Percentiles rank a stretch among this genome's conserved stretches.
Conservation (phyloP, 208 protist species). For the Herpetomonas tarakana region DNA sequence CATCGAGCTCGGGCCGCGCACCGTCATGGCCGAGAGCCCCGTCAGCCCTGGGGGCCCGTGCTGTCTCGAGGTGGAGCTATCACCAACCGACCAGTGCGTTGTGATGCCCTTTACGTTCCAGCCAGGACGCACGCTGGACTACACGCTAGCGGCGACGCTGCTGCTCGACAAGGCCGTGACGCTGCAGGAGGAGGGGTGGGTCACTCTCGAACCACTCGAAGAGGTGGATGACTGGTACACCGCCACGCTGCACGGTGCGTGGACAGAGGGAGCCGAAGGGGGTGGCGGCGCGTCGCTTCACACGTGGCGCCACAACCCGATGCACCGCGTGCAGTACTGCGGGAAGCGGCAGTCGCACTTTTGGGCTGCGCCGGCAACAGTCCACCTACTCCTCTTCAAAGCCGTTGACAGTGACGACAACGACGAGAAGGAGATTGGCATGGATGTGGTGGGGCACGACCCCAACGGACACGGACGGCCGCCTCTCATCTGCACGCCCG, state of each 20-base stretch:
- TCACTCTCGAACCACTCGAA: constrained; percentile 68
- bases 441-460: constrained; percentile 59
- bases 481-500: constrained; percentile 41
- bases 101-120: constrained; percentile 86
- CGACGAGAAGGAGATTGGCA: constrained; percentile 64
- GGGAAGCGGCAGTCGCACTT: constrained; percentile 18
- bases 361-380: constrained; percentile 22
- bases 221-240: constrained; percentile 66
- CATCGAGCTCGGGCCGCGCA: constrained; percentile 31
- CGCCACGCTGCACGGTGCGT: constrained; percentile 33
- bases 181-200: constrained; percentile 45
- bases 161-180: constrained; percentile 23
- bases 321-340: constrained; percentile 44
- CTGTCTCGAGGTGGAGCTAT: constrained; percentile 32
- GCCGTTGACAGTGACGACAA: constrained; percentile 60
- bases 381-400: constrained; percentile 69
- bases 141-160: constrained; percentile 47
- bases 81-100: constrained; percentile 42
- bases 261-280: constrained; percentile 47
- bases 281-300: constrained; percentile 22
- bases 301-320: constrained; percentile 76
- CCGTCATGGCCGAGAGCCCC: constrained; percentile 57
- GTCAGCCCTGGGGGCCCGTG: constrained; percentile 32
- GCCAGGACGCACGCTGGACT: constrained; percentile 47
- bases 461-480: constrained; percentile 21